phyloP scores from a whole-genome alignment of 257 asterid genomes.

The Nicotiana noctiflora region DNA sequence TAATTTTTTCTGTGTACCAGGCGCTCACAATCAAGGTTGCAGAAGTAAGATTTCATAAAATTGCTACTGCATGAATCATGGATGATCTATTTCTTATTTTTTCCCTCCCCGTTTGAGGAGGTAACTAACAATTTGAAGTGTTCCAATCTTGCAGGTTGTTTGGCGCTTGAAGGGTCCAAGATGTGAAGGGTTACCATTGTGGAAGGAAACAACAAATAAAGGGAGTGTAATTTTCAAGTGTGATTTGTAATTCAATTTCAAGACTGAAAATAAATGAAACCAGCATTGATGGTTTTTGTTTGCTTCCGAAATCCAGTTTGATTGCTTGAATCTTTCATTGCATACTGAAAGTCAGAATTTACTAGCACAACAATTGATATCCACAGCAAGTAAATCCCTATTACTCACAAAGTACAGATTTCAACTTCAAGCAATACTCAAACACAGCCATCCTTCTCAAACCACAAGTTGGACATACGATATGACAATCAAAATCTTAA shows the following conservation, averaged over 20 bases:
- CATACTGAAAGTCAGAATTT: neutral
- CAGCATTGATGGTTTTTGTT: neutral
- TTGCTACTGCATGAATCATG: neutral
- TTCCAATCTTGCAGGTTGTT: slow-evolving; percentile 44
- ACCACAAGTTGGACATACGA: neutral
- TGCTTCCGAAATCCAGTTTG: neutral
- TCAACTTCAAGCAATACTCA: neutral
- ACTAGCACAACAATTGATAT: neutral
- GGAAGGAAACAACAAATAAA: neutral
- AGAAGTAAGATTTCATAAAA: slow-evolving; percentile 27
- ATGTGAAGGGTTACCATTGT: neutral
- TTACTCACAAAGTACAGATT: neutral
- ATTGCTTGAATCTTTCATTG: neutral
- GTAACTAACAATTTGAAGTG: neutral
- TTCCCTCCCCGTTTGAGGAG: neutral
- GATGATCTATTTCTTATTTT: neutral
- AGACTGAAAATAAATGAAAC: slow-evolving; percentile 2
- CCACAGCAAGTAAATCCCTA: neutral
- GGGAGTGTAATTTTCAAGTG: neutral
- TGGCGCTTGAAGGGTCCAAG: slow-evolving; percentile 33
- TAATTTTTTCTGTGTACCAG: slow-evolving; percentile 30
- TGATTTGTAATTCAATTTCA: neutral
- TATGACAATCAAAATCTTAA: neutral
- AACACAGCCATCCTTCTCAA: neutral
- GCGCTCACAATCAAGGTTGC: slow-evolving; percentile 49